Base-by-base conservation (phyloP, 306 rosid species). In the Acmispon strigosus region DNA sequence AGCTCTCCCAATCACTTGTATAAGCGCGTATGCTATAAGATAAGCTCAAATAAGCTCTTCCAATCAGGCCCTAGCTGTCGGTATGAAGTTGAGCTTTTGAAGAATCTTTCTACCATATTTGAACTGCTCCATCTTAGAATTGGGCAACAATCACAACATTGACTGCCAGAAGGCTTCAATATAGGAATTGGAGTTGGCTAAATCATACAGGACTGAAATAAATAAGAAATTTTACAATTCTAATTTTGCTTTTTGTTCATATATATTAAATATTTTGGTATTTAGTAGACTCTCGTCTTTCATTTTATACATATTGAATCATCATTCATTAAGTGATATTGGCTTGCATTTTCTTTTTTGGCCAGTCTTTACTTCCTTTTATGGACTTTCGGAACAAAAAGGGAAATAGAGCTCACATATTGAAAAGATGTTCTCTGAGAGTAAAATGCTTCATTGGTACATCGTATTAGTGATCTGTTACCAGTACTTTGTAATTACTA, bases 401-500 rank as follows among this genome's bases (percentile, higher is more conserved):
- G 66, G 87, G 88, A 63, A 74, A 20, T 1, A 82, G 7, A 42
- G 84, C 83, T 47, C 32, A 68, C 5, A 22, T 75, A 51, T 11
- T 88, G 70, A 88, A 78, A 80, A 80, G 78, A 64, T 88, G 90
- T 76, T 77, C 78, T 29, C 6, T 59, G 65, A 75, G 90, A 80
- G 90, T 88, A 37, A 88, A 88, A 82, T 88, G 94, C 82, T 88
- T 82, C 43, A 61, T 88, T 51, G 90, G 94, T 88, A 81, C 8
- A 32, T 1, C 63, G 50, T 59, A 24, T n/a, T 39, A 20, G 24
- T n/a, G 16, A 22, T 17, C 12, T 41, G 63, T 62, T 48, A 52
- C 48, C 56, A 6, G 15, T 66, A 9, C 51, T 13, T 48, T 50
- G 6, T 42, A 10, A 5, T n/a, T 32, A 17, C 8, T 54, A 29